Evolutionary conservation across 2,329 filamentous ascomycete species (phyloP).

Genomic region (Neonectria sp.): DNA sequence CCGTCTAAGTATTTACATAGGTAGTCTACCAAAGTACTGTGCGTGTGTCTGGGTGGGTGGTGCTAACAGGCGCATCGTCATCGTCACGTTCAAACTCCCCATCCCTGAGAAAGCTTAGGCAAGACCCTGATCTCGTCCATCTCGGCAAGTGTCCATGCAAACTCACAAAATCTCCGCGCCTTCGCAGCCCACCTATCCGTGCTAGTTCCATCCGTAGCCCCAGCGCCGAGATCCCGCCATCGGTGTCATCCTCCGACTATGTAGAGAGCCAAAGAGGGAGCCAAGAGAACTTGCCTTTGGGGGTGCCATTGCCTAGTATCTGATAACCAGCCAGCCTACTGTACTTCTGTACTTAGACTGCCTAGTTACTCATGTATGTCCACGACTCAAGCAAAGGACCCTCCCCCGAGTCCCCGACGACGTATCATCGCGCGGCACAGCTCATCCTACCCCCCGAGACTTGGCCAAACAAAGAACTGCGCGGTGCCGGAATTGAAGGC

Average conservation of each 20-base stretch:
- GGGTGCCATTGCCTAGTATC: background rate
- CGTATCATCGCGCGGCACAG: slow-evolving; percentile 21
- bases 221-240: slow-evolving; percentile 3
- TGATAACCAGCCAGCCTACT: too few relatives aligned
- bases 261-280: too few relatives aligned
- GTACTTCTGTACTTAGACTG: too few relatives aligned
- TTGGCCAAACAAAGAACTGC: slow-evolving; percentile 5
- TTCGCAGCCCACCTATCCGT: background rate
- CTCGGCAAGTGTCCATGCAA: background rate
- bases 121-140: slow-evolving; percentile 17
- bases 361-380: background rate
- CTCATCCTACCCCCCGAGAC: slow-evolving; percentile 14
- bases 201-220: background rate
- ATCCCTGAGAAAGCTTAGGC: slow-evolving; percentile 1
- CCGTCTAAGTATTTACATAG: background rate
- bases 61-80: slow-evolving; percentile 1
- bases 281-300: background rate
- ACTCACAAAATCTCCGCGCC: background rate
- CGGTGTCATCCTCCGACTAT: background rate
- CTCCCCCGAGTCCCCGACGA: slow-evolving; percentile 1
- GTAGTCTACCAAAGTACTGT: too few relatives aligned
- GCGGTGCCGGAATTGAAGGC: background rate
- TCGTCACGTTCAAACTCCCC: background rate
- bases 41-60: slow-evolving; percentile 1
- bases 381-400: slow-evolving; percentile 22